Base-by-base conservation (phyloP, 148 eudicot genomes). In the Spergularia marina region DNA sequence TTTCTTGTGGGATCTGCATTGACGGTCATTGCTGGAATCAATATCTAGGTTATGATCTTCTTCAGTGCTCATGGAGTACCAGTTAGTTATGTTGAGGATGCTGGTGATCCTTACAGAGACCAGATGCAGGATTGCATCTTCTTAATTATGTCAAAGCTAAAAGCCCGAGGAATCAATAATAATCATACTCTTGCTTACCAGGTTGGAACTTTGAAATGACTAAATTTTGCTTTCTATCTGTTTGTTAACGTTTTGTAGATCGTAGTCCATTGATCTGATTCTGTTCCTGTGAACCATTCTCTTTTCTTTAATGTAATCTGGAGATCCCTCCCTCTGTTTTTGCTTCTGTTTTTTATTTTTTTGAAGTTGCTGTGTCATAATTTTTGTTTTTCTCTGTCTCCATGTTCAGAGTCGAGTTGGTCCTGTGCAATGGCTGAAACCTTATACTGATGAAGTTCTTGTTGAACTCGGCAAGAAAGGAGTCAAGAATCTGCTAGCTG, bases 31-130 rank as follows among this genome's bases (percentile, higher is more conserved):
- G 39, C 18, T 82, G 72, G 40, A 73, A 15, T 74, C 51, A 51
- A 74, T 72, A 23, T 58, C 39, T 73, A 95, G 99, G 98, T 87
- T 67, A 95, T 92, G 99, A 89, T 95, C 76, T 95, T 95, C 90
- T 95, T 92, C 76, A 95, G 99, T 67, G 99, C 99, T 71, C 99
- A 95, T 81, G 99, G 99, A 71, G 99, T 95, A 73, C 99, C 99
- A 51, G 97, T 91, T 52, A 92, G 94, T 76, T 95, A 95, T 80
- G 94, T 95, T 60, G 94, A 92, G 87, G 80, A 90, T 59, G 98
- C 98, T 10, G 98, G 98, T 70, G 99, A 95, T 84, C 99, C 99
- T 25, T 95, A 95, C 74, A 90, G 81, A 84, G 97, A 91, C 77
- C 99, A 96, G 91, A 96, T 96, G 99, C 97, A 92, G 80, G 97